Percentiles rank a stretch among this genome's conserved stretches.
These are phyloP conservation scores for Solanum acaule DNA, from an alignment of 257 asterid species.

Conservation along the genomic window DNA sequence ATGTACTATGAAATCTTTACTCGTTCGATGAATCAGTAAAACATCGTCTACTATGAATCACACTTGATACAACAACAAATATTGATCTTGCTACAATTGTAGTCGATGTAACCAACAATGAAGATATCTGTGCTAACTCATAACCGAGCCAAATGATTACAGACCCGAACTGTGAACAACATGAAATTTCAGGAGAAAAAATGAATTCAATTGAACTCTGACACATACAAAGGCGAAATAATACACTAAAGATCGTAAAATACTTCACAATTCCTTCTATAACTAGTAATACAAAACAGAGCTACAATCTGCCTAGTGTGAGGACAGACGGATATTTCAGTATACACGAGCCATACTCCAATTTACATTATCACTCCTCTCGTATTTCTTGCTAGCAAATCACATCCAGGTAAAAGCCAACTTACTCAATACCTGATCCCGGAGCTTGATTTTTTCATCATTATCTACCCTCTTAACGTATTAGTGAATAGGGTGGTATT, in stretches of 20 bases:
- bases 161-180: not conserved
- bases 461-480: not conserved
- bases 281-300: not conserved
- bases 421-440: not conserved
- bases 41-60: not conserved
- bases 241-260: not conserved
- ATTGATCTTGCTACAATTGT: not conserved
- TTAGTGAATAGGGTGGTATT: conserved; percentile 86
- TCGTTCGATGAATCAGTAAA: not conserved
- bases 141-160: not conserved
- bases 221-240: not conserved
- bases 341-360: not conserved
- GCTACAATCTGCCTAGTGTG: not conserved
- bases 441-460: not conserved
- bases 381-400: not conserved
- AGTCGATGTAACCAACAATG: not conserved
- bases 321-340: not conserved
- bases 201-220: not conserved
- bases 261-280: not conserved
- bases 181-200: not conserved
- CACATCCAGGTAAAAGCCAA: not conserved
- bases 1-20: not conserved
- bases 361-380: not conserved
- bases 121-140: not conserved
- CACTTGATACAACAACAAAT: not conserved